A percentile compares a stretch with the other conserved stretches of the same genome.
These are phyloP conservation scores for Botrytis pseudocinerea DNA, from an alignment of 2,329 filamentous ascomycete species.

Conservation along the genomic window DNA sequence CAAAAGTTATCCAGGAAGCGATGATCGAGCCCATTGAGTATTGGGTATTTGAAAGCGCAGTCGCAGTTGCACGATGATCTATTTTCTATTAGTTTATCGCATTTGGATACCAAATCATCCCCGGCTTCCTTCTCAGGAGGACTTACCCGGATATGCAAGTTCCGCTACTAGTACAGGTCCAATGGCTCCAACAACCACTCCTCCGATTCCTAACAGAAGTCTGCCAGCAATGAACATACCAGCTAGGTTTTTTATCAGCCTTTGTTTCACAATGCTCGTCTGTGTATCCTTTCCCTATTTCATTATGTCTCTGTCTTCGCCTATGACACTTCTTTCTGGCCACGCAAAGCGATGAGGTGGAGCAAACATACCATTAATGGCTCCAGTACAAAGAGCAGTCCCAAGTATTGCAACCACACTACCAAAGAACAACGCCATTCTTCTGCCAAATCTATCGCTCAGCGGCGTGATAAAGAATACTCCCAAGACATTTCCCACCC, in stretches of 20 bases:
- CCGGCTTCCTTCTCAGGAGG: no score
- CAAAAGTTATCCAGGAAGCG: constrained; percentile 46
- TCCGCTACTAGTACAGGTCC: constrained; percentile 26
- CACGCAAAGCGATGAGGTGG: neutral
- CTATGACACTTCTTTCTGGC: neutral
- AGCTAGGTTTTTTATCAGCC: neutral
- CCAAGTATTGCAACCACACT: constrained; percentile 22
- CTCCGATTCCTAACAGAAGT: constrained; percentile 19
- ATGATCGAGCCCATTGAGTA: constrained; percentile 43
- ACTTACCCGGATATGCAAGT: constrained; percentile 22
- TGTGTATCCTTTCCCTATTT: neutral
- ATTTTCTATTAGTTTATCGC: neutral
- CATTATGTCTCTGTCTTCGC: neutral
- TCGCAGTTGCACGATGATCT: constrained; percentile 41
- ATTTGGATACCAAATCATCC: neutral
- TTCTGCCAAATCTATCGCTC: constrained; percentile 20
- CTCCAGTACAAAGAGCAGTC: constrained; percentile 19
- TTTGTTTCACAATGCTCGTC: neutral
- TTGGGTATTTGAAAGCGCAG: constrained; percentile 42
- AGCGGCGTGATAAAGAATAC: constrained; percentile 29
- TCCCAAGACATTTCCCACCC: constrained; percentile 30
- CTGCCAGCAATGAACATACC: constrained; percentile 23
- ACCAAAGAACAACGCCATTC: constrained; percentile 21
- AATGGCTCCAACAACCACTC: constrained; percentile 28
- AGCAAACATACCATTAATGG: constrained; percentile 13